Percentiles rank a stretch among this genome's conserved stretches.
Conservation (phyloP, 352 stramenopile genomes). For the Blastocystis sp. region DNA sequence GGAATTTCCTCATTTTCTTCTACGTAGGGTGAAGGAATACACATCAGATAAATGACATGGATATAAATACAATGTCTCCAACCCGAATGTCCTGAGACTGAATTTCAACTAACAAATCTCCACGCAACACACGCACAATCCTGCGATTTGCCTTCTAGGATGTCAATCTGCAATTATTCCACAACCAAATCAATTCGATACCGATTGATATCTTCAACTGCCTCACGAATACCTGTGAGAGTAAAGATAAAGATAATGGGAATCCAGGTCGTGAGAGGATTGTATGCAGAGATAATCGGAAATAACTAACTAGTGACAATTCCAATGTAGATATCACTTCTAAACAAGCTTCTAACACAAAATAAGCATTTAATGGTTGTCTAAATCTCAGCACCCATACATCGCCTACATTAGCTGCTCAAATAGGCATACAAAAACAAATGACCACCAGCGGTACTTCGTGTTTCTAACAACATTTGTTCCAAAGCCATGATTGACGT, state of each 20-base stretch:
- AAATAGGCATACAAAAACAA: conserved; percentile 46
- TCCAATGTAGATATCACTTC: neutral
- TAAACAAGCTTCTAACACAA: conserved; percentile 19
- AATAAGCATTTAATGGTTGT: conserved; percentile 51
- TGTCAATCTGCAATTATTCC: conserved; percentile 66
- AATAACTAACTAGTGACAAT: conserved; percentile 19
- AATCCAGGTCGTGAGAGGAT: conserved; percentile 79
- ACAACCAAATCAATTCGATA: conserved; percentile 79
- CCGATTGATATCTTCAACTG: conserved; percentile 82
- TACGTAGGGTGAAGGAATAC: conserved; percentile 3
- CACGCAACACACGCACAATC: conserved; percentile 13
- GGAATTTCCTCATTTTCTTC: conserved; percentile 70
- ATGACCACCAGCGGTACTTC: conserved; percentile 58
- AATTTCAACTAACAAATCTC: conserved; percentile 23
- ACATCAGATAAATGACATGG: neutral
- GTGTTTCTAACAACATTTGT: conserved; percentile 3
- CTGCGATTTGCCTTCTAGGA: conserved; percentile 37
- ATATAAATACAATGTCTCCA: conserved; percentile 68
- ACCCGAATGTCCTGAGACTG: neutral
- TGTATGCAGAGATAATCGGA: conserved; percentile 76
- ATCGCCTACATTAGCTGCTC: neutral
- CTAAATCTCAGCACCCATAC: neutral
- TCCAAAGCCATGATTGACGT: neutral
- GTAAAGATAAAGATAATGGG: conserved; percentile 84
- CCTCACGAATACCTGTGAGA: conserved; percentile 80